Base-by-base conservation (phyloP, 495 filamentous ascomycete genomes). In the Hyaloscypha variabilis region DNA sequence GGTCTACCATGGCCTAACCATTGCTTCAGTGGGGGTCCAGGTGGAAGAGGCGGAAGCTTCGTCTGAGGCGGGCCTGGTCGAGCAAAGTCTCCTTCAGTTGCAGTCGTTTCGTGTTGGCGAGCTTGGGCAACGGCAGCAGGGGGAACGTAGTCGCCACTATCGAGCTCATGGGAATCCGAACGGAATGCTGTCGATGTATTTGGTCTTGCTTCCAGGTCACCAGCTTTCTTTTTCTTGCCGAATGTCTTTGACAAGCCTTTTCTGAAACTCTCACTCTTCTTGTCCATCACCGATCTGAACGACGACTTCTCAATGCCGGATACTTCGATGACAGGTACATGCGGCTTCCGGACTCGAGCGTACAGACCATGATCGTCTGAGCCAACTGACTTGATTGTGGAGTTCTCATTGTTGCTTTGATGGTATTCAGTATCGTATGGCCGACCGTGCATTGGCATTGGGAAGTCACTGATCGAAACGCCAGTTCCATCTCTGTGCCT, bases 281-380 rank as follows among this genome's bases (percentile, higher is more conserved):
- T 83, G 69, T 85, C 82, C 69, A 85, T 73, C 8, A 74, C 74
- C 56, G 75, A 78, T 34, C 82, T 73, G 54, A 84, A 77, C 0
- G 78, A 77, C 2, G 81, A 83, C 63, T 82, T 79, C 65, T 85
- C 81, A 67, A 83, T 83, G 26, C 79, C 81, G 1, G 79, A 81
- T 0, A 80, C 78, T 25, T 82, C 81, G 8, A 82, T 77, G 60
- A 75, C 74, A 61, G 68, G 56, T n/a, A 80, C 71, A 17, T 75
- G 75, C 0, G 79, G 79, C 56, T 79, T 78, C 39, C 77, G 69
- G 3, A 75, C 71, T 0, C 79, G 54, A 73, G 77, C 60, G 76
- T 81, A 65, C 77, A n/a, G n/a, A n/a, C 79, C 24, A 46, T 77
- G 21, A 75, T 74, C 63, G 71, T 82, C 42, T 69, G 74, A 79